Evolutionary conservation across 2,329 filamentous ascomycete species (phyloP).

Genomic region (Penicillium sp.): DNA sequence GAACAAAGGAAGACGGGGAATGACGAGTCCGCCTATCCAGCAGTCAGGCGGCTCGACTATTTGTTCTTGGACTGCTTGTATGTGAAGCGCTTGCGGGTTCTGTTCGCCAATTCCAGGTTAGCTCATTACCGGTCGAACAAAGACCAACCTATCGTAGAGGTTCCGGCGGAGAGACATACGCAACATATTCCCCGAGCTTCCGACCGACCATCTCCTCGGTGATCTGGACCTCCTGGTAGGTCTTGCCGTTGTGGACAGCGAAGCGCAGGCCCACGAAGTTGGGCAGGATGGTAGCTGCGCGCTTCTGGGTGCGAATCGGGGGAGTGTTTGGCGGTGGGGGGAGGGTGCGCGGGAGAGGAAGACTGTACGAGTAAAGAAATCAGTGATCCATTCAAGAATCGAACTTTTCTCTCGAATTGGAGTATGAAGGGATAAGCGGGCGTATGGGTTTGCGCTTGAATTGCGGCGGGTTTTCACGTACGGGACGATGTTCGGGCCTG

Average conservation of each 20-base stretch:
- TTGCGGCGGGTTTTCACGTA: slow-evolving; percentile 45
- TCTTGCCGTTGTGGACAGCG: slow-evolving; percentile 88
- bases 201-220: slow-evolving; percentile 96
- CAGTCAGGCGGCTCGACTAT: slow-evolving; percentile 35
- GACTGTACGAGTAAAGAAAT: slow-evolving; percentile 26
- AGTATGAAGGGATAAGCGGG: background rate
- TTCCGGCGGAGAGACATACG: slow-evolving; percentile 58
- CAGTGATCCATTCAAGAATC: background rate
- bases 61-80: slow-evolving; percentile 73
- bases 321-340: slow-evolving; percentile 61
- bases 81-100: slow-evolving; percentile 65
- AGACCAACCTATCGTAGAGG: background rate
- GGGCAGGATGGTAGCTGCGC: slow-evolving; percentile 83
- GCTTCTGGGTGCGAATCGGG: slow-evolving; percentile 82
- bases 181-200: slow-evolving; percentile 88
- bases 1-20: background rate
- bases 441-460: background rate
- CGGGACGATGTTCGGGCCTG: slow-evolving; percentile 70
- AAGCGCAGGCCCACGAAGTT: slow-evolving; percentile 90
- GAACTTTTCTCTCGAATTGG: background rate
- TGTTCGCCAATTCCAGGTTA: slow-evolving; percentile 30
- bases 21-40: background rate
- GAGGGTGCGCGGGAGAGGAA: slow-evolving; percentile 41
- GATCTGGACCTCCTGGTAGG: slow-evolving; percentile 75
- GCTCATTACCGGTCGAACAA: background rate